Conservation (phyloP, 2,329 filamentous ascomycete genomes). For the Aspergillus tamarii region DNA sequence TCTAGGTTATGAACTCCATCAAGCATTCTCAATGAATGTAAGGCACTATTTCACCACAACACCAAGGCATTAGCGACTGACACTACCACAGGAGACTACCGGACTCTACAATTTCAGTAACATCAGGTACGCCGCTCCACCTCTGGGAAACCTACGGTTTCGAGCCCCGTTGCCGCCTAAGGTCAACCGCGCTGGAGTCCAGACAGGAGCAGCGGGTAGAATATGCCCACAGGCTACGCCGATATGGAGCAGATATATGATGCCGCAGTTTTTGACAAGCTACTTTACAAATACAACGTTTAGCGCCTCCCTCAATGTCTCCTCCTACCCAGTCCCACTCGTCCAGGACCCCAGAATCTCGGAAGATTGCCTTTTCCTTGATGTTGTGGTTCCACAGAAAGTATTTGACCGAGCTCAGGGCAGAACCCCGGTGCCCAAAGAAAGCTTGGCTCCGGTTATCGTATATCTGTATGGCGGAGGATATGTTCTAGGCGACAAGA, state of each 20-base stretch:
- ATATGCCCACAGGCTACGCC: slow-evolving; percentile 52
- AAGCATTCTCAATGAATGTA: slow-evolving; percentile 38
- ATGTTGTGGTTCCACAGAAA: slow-evolving; percentile 39
- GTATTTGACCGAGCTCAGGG: slow-evolving; percentile 31
- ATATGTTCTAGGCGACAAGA: slow-evolving; percentile 23
- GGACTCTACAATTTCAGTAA: slow-evolving; percentile 59
- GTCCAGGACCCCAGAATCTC: slow-evolving; percentile 29
- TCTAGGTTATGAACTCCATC: slow-evolving; percentile 58
- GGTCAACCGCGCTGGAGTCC: slow-evolving; percentile 48
- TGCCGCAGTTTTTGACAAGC: slow-evolving; percentile 23
- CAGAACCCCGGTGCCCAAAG: not conserved
- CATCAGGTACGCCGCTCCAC: slow-evolving; percentile 60
- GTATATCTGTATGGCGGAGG: slow-evolving; percentile 36
- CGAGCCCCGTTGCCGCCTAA: slow-evolving; percentile 49
- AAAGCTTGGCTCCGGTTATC: slow-evolving; percentile 35
- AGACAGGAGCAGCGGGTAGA: slow-evolving; percentile 47
- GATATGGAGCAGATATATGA: slow-evolving; percentile 45
- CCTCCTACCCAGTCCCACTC: slow-evolving; percentile 24
- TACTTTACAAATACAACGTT: slow-evolving; percentile 18
- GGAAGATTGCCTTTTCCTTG: slow-evolving; percentile 44
- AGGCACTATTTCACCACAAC: not conserved
- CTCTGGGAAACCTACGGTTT: slow-evolving; percentile 56
- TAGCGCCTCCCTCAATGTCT: slow-evolving; percentile 25
- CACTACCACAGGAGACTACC: slow-evolving; percentile 32
- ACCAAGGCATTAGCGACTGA: slow-evolving; percentile 15